Conservation (phyloP, 495 filamentous ascomycete genomes). For the Trichocladium uniseriatum region DNA sequence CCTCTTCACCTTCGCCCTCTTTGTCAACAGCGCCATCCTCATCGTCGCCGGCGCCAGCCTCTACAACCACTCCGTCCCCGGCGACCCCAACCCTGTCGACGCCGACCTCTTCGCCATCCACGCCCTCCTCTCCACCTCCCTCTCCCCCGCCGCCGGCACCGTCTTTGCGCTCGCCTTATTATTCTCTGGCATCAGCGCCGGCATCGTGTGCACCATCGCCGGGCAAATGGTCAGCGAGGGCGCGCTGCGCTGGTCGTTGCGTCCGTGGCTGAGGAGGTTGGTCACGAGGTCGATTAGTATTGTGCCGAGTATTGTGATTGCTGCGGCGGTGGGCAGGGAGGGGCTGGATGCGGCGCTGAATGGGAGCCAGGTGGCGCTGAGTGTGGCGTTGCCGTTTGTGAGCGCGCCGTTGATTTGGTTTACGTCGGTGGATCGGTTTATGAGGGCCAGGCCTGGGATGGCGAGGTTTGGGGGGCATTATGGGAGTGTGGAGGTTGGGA, state of each 20-base stretch:
- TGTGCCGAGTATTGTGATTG: slow-evolving; percentile 67
- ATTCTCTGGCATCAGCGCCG: slow-evolving; percentile 44
- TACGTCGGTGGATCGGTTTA: slow-evolving; percentile 70
- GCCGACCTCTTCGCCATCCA: slow-evolving; percentile 82
- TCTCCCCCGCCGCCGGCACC: slow-evolving; percentile 61
- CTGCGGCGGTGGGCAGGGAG: slow-evolving; percentile 46
- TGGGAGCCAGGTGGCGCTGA: slow-evolving; percentile 70
- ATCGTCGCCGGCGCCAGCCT: slow-evolving; percentile 80
- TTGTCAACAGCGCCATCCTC: slow-evolving; percentile 85
- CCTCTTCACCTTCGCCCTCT: slow-evolving; percentile 88
- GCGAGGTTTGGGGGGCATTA: slow-evolving; percentile 20
- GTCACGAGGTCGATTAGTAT: slow-evolving; percentile 57
- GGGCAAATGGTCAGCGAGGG: slow-evolving; percentile 52
- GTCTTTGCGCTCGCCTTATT: slow-evolving; percentile 49
- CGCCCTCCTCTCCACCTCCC: slow-evolving; percentile 55
- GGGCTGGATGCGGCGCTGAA: slow-evolving; percentile 60
- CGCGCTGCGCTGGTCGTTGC: slow-evolving; percentile 51
- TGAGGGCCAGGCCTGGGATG: slow-evolving; percentile 51
- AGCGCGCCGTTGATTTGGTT: slow-evolving; percentile 80
- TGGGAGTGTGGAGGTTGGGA: not conserved
- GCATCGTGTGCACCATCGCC: slow-evolving; percentile 51
- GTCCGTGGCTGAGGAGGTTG: slow-evolving; percentile 43
- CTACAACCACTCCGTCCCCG: slow-evolving; percentile 43
- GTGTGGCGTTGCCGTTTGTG: slow-evolving; percentile 72
- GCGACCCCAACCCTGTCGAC: slow-evolving; percentile 35